phyloP scores from a whole-genome alignment of 148 eudicot species.

The Rhododendron simsii region DNA sequence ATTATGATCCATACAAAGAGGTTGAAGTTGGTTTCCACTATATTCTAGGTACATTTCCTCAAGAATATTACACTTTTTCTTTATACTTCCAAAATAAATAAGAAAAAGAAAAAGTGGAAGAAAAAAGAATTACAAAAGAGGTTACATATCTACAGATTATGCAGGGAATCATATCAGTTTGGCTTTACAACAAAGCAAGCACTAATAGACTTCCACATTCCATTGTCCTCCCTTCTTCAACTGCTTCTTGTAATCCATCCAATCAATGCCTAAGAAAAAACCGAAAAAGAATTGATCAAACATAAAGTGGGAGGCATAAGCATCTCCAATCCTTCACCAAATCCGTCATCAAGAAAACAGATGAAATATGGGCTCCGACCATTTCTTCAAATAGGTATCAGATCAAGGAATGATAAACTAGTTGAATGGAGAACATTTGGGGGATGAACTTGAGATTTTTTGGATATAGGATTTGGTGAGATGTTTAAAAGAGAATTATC shows the following conservation, averaged over 20 bases:
- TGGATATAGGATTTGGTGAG: background rate
- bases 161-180: slow-evolving; percentile 15
- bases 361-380: background rate
- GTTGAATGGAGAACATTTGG: background rate
- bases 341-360: background rate
- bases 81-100: background rate
- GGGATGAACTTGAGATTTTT: background rate
- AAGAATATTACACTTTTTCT: background rate
- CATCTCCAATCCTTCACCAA: background rate
- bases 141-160: slow-evolving; percentile 33
- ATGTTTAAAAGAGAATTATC: background rate
- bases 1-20: slow-evolving; percentile 1
- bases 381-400: background rate
- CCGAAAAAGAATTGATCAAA: background rate
- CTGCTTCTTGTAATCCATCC: slow-evolving; percentile 79
- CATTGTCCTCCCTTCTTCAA: slow-evolving; percentile 88
- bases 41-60: background rate
- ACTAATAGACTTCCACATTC: slow-evolving; percentile 93
- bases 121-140: slow-evolving; percentile 5
- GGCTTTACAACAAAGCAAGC: slow-evolving; percentile 36
- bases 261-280: slow-evolving; percentile 61
- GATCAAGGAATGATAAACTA: background rate
- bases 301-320: background rate
- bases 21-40: background rate
- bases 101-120: background rate